Conservation (phyloP, 2,329 filamentous ascomycete genomes). For the Colletotrichum destructivum region DNA sequence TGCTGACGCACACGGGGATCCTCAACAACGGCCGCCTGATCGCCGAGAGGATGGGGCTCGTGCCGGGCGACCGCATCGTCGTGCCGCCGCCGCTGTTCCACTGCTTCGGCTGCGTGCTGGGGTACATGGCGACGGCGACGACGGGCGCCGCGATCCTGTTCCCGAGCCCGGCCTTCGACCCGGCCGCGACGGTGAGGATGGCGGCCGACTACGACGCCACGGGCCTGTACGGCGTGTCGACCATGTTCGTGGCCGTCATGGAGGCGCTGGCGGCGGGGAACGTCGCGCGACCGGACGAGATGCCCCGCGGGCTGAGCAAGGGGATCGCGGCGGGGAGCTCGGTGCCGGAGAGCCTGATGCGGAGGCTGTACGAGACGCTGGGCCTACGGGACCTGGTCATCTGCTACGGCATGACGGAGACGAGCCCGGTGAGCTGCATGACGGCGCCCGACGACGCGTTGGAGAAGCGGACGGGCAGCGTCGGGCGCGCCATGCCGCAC, state of each 20-base stretch:
- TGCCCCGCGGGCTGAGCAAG: slow-evolving; percentile 73
- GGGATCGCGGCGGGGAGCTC: slow-evolving; percentile 91
- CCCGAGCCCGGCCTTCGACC: slow-evolving; percentile 89
- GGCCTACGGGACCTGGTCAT: slow-evolving; percentile 89
- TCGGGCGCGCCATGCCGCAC: slow-evolving; percentile 88
- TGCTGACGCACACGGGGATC: slow-evolving; percentile 87
- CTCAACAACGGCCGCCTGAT: slow-evolving; percentile 94
- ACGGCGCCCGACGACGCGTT: slow-evolving; percentile 83
- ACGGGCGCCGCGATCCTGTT: slow-evolving; percentile 85
- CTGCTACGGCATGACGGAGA: slow-evolving; percentile 98
- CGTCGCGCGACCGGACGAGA: slow-evolving; percentile 46
- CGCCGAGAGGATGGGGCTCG: slow-evolving; percentile 87
- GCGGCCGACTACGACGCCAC: slow-evolving; percentile 68
- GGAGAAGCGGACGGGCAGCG: slow-evolving; percentile 79
- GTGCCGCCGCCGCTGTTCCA: slow-evolving; percentile 90
- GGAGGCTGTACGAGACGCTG: slow-evolving; percentile 78
- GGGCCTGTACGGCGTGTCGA: slow-evolving; percentile 88
- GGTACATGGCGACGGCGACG: slow-evolving; percentile 96
- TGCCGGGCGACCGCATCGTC: slow-evolving; percentile 80
- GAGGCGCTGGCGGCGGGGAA: slow-evolving; percentile 74
- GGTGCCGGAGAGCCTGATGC: slow-evolving; percentile 88
- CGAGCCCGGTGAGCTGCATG: slow-evolving; percentile 84
- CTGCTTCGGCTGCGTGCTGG: slow-evolving; percentile 92
- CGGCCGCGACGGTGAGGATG: slow-evolving; percentile 76
- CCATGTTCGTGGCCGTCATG: slow-evolving; percentile 93